These are phyloP conservation scores for Fusarium brachygibbosum DNA, from an alignment of 2,329 filamentous ascomycete genomes.

Conservation along the genomic window DNA sequence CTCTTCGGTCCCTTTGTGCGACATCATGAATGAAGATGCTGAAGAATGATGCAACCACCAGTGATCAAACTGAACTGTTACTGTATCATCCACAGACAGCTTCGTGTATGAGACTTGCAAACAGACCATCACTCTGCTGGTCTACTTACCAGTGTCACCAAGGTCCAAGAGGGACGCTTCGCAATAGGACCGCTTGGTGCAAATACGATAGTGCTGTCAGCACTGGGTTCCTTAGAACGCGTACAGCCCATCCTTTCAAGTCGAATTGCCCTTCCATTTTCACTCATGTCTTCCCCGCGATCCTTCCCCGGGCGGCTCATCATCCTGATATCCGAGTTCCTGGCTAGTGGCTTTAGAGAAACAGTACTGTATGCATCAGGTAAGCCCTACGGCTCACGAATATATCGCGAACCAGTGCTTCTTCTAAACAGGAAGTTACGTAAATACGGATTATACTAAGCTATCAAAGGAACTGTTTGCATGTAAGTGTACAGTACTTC, in stretches of 20 bases:
- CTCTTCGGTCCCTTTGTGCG: constrained; percentile 21
- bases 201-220: background rate
- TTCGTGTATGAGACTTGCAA: background rate
- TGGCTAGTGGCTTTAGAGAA: constrained; percentile 1
- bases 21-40: constrained; percentile 7
- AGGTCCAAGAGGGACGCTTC: background rate
- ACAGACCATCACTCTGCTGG: background rate
- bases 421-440: constrained; percentile 4
- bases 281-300: constrained; percentile 29
- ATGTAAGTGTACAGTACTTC: background rate
- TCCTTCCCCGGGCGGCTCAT: constrained; percentile 22
- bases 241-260: background rate
- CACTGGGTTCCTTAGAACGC: background rate
- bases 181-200: constrained; percentile 6
- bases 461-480: constrained; percentile 19
- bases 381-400: constrained; percentile 16
- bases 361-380: constrained; percentile 15
- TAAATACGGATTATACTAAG: constrained; percentile 7
- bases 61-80: constrained; percentile 13
- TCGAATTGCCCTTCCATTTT: background rate
- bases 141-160: background rate
- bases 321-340: constrained; percentile 10
- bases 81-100: background rate
- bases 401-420: background rate
- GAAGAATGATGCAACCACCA: constrained; percentile 10